Conservation (phyloP, 2,329 filamentous ascomycete species). For the Alternaria rosae region DNA sequence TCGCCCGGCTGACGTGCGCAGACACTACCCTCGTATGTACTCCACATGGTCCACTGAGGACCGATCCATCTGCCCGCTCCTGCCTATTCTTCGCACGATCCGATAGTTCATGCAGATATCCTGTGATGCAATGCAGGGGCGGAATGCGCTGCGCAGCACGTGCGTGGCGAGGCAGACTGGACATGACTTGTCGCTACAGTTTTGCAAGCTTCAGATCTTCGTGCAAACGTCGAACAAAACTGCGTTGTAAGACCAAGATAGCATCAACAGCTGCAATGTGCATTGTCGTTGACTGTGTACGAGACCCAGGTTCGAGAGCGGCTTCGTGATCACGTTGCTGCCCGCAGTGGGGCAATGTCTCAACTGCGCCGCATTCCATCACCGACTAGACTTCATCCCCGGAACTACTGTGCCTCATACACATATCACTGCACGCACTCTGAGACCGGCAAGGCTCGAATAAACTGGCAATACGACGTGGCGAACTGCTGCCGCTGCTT, state of each 20-base stretch:
- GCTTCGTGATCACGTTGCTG: background rate
- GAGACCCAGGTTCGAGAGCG: no score
- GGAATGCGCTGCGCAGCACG: background rate
- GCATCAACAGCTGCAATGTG: background rate
- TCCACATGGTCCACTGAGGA: background rate
- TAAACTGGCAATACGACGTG: background rate
- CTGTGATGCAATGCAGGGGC: background rate
- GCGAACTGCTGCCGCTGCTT: background rate
- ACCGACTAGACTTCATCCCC: background rate
- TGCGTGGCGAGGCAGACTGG: background rate
- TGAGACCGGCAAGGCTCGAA: background rate
- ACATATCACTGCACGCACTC: background rate
- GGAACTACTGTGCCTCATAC: background rate
- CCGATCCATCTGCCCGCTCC: background rate
- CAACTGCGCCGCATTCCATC: slow-evolving; percentile 1
- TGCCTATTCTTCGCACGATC: background rate
- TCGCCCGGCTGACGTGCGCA: background rate
- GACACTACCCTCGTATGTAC: background rate
- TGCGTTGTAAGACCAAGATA: no score
- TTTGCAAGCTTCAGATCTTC: background rate
- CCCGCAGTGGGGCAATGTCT: slow-evolving; percentile 1
- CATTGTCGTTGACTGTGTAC: background rate
- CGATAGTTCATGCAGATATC: background rate
- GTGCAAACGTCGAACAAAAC: fast-evolving
- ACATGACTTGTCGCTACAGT: background rate